Percentiles rank a stretch among this genome's conserved stretches.
These are phyloP conservation scores for Auricularia auricula-judae DNA, from an alignment of 768 basidiomycete genomes.

Conservation along the genomic window DNA sequence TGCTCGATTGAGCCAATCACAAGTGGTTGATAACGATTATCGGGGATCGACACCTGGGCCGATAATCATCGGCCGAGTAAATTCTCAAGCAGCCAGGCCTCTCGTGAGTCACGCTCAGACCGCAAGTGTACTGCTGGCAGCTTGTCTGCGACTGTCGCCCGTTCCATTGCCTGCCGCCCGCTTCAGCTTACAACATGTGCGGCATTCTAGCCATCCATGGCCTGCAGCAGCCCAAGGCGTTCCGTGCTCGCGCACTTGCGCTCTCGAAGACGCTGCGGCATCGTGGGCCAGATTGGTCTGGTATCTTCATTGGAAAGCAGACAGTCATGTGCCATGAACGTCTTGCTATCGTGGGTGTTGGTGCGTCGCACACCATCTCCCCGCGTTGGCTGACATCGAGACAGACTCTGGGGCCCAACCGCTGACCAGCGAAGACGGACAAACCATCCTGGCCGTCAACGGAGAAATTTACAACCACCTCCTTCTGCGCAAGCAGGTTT, in stretches of 20 bases:
- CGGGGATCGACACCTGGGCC: not conserved
- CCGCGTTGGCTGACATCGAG: not conserved
- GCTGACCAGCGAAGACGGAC: constrained; percentile 75
- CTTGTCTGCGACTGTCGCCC: not conserved
- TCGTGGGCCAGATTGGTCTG: constrained; percentile 98
- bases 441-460: constrained; percentile 81
- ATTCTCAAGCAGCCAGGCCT: not conserved
- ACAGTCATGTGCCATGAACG: constrained; percentile 88
- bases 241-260: constrained; percentile 67
- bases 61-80: not conserved
- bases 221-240: constrained; percentile 54
- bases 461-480: constrained; percentile 99
- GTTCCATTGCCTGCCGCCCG: not conserved
- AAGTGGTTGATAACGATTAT: too few relatives aligned
- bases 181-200: constrained; percentile 48
- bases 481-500: constrained; percentile 58
- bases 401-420: constrained; percentile 96
- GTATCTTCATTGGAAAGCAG: constrained; percentile 78
- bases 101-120: not conserved
- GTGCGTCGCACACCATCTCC: constrained; percentile 31
- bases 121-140: not conserved
- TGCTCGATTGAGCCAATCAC: too few relatives aligned
- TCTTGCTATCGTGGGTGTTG: constrained; percentile 94
- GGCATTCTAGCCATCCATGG: constrained; percentile 85
- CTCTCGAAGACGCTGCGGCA: constrained; percentile 85